These are phyloP conservation scores for Backusella macrospora DNA, from an alignment of 192 early-diverging fungal genomes.

Conservation along the genomic window DNA sequence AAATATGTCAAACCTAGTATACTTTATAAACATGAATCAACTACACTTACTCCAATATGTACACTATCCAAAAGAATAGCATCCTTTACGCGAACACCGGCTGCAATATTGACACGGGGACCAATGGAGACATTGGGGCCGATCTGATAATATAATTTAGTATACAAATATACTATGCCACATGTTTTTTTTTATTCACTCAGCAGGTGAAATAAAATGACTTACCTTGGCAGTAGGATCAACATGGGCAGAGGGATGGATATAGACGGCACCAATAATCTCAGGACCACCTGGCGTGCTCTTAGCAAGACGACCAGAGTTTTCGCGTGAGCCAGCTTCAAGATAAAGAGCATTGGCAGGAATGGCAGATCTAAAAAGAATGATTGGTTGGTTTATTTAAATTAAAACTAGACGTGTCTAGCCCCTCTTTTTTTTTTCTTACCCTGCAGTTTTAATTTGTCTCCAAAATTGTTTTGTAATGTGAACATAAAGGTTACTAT, in stretches of 20 bases:
- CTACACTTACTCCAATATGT: conserved; percentile 63
- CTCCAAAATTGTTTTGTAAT: conserved; percentile 92
- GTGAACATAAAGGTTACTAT: conserved; percentile 86
- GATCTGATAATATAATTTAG: conserved; percentile 51
- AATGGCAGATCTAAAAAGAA: conserved; percentile 74
- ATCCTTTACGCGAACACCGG: conserved; percentile 93
- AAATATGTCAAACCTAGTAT: conserved; percentile 16
- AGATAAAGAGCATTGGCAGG: conserved; percentile 93
- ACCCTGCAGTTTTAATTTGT: conserved; percentile 93
- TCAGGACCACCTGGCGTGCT: conserved; percentile 63
- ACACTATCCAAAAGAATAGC: conserved; percentile 92
- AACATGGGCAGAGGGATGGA: conserved; percentile 91
- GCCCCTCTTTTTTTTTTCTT: conserved; percentile 29
- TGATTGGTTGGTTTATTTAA: background rate
- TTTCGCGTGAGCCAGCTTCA: conserved; percentile 70
- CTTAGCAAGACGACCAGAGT: conserved; percentile 67
- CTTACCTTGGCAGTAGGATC: conserved; percentile 86
- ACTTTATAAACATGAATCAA: background rate
- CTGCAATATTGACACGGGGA: conserved; percentile 83
- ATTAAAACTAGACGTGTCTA: background rate
- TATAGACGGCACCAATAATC: conserved; percentile 89
- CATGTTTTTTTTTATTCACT: background rate
- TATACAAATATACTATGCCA: background rate
- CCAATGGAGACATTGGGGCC: conserved; percentile 97
- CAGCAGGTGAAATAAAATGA: background rate